Percentiles rank a stretch among this genome's conserved stretches.
Evolutionary conservation across 2,329 filamentous ascomycete species (phyloP).

Genomic region (Chaetomium globosum): DNA sequence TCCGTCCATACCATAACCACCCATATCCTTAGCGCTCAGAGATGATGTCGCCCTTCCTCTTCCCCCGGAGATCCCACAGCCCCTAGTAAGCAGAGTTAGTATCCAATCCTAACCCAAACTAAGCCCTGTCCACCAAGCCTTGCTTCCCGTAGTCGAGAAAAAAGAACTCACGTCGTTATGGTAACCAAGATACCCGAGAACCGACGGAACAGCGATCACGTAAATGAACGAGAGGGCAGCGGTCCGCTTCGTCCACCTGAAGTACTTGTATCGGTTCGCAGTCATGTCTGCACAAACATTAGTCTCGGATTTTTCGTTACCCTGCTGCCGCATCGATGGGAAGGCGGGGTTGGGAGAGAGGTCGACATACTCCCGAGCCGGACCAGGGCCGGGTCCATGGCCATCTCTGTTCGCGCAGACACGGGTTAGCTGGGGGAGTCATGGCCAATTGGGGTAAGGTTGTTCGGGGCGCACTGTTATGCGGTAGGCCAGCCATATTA

Average conservation of each 20-base stretch:
- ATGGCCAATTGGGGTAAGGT: neutral
- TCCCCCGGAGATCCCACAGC: constrained; percentile 80
- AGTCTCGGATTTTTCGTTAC: neutral
- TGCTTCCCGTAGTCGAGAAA: neutral
- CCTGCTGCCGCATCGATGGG: neutral
- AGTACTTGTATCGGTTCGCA: constrained; percentile 87
- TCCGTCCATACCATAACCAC: constrained; percentile 11
- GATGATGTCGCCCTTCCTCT: constrained; percentile 84
- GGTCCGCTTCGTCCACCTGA: constrained; percentile 86
- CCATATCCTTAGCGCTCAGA: constrained; percentile 65
- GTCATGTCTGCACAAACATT: constrained; percentile 67
- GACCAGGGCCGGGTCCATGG: constrained; percentile 52
- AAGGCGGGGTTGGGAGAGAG: neutral
- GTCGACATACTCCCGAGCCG: constrained; percentile 50
- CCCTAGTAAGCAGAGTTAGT: constrained; percentile 59
- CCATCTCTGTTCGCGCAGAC: constrained; percentile 44
- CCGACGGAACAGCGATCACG: constrained; percentile 69
- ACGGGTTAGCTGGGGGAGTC: constrained; percentile 38
- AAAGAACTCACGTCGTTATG: constrained; percentile 75
- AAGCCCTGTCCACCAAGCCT: too few relatives aligned
- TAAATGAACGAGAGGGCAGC: constrained; percentile 80
- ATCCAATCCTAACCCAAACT: neutral
- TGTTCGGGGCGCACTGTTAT: constrained; percentile 45
- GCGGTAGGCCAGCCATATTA: constrained; percentile 49
- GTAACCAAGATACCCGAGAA: constrained; percentile 73